phyloP scores from a whole-genome alignment of 805 yeast genomes.

The Saccharomycopsis fodiens region DNA sequence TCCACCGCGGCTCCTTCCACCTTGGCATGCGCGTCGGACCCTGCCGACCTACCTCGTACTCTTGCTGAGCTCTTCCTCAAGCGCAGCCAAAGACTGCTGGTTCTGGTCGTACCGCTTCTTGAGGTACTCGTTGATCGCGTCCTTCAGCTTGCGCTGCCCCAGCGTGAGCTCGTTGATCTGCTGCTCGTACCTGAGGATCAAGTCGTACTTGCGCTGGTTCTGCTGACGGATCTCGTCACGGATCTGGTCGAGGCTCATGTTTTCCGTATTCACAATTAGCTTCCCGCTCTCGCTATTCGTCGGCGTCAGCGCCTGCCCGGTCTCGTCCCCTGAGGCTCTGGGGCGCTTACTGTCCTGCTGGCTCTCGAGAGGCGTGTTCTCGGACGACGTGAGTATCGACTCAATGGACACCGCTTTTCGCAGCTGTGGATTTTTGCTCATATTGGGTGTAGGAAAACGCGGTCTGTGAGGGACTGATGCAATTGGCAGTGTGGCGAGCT shows the following conservation, averaged over 20 bases:
- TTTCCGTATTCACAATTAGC: neutral
- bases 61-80: constrained; percentile 9
- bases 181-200: constrained; percentile 21
- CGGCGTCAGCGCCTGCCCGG: constrained; percentile 1
- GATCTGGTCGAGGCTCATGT: neutral
- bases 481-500: too few species aligned
- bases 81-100: neutral
- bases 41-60: too few species aligned
- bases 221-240: constrained; percentile 6
- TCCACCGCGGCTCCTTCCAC: too few species aligned
- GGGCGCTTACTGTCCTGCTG: neutral
- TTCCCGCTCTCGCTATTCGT: neutral
- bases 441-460: too few species aligned
- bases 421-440: too few species aligned
- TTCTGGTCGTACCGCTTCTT: constrained; percentile 1
- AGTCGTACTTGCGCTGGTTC: constrained; percentile 13
- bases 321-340: neutral
- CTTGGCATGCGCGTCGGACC: too few species aligned
- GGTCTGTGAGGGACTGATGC: too few species aligned
- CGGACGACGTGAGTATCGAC: neutral
- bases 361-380: neutral
- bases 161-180: constrained; percentile 14
- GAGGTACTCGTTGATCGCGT: constrained; percentile 4
- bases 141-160: constrained; percentile 12
- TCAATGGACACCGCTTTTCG: neutral